Percentiles rank a stretch among this genome's conserved stretches.
These are phyloP conservation scores for Eragrostis nindensis DNA, from an alignment of 176 grass and related monocot genomes.

Conservation along the genomic window DNA sequence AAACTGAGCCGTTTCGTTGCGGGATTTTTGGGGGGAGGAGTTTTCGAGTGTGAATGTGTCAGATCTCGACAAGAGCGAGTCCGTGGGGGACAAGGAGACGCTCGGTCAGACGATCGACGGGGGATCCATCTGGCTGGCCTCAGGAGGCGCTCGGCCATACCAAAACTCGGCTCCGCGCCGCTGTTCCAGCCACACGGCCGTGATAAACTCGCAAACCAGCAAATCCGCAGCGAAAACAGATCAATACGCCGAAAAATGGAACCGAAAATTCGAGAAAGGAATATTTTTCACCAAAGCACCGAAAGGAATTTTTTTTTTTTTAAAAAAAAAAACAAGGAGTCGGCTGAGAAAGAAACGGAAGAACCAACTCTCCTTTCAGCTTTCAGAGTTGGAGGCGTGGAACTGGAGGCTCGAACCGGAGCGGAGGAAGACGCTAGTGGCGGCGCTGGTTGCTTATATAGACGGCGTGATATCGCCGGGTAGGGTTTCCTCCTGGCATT, in stretches of 20 bases:
- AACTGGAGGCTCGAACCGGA: too few relatives aligned
- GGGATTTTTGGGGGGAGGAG: neutral
- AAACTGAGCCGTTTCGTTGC: neutral
- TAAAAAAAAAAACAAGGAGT: neutral
- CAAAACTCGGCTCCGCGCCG: constrained; percentile 41
- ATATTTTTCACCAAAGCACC: too few relatives aligned
- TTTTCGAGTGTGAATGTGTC: constrained; percentile 38
- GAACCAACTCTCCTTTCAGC: too few relatives aligned
- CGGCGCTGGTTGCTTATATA: too few relatives aligned
- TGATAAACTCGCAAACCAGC: neutral
- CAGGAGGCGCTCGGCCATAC: constrained; percentile 51
- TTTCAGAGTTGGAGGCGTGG: too few relatives aligned
- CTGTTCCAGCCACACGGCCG: constrained; percentile 25
- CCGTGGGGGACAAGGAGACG: constrained; percentile 44
- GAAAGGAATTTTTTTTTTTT: too few relatives aligned
- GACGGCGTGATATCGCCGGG: too few relatives aligned
- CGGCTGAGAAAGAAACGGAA: too few relatives aligned
- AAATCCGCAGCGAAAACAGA: neutral
- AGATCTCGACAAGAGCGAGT: constrained; percentile 78
- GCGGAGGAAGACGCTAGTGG: too few relatives aligned
- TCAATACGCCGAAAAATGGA: too few relatives aligned
- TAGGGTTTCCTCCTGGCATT: too few relatives aligned
- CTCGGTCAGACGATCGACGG: constrained; percentile 84
- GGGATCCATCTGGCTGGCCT: constrained; percentile 52
- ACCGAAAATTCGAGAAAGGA: too few relatives aligned